Evolutionary conservation across 2,329 filamentous ascomycete genomes (phyloP), one percentile per base, ranked within the genome.

Genomic region (Setomelanomma holmii): DNA sequence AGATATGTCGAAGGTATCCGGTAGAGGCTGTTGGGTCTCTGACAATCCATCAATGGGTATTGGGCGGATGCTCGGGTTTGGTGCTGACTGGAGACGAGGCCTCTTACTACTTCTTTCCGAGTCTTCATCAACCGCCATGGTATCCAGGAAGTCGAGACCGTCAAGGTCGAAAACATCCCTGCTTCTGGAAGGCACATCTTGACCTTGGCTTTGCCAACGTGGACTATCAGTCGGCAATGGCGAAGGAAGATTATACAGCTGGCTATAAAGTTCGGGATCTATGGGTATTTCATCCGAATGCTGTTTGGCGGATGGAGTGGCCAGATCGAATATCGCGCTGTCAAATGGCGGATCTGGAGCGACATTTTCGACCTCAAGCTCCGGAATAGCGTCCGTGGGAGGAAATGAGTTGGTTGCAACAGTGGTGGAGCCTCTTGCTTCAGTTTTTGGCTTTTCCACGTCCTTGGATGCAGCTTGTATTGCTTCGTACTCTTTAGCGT

Each of bases 401-500:
- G 27, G 27, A 10, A 30, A 6, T 14, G 27, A 30, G 14, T 30
- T 30, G 14, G 19, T n/a, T 21, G 12, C 19, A 30, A 8, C 27
- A 14, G 27, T 30, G n/a, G n/a, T n/a, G n/a, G n/a, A n/a, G 10
- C 27, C 14, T 30, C 27, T 14, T 30, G 10, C 10, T 30, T 14
- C 27, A 14, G 27, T 10, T 6, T 30, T 30, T 6, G 27, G 27
- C 27, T 30, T 30, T 14, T 30, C 14, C 27, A 30, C 27, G 27
- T 30, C 27, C 27, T 30, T 30, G 3, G 41, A 21, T 4, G 7
- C 17, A 21, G n/a, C 44, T 23, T 46, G 21, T 4, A 40, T 33
- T 12, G 45, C 45, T 10, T 48, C 33, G n/a, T 55, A 69, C 45
- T 66, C 61, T 34, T 67, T 60, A 16, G 66, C 59, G 43, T 74